Conservation (phyloP, 495 filamentous ascomycete species). For the Clavariopsis aquatica region DNA sequence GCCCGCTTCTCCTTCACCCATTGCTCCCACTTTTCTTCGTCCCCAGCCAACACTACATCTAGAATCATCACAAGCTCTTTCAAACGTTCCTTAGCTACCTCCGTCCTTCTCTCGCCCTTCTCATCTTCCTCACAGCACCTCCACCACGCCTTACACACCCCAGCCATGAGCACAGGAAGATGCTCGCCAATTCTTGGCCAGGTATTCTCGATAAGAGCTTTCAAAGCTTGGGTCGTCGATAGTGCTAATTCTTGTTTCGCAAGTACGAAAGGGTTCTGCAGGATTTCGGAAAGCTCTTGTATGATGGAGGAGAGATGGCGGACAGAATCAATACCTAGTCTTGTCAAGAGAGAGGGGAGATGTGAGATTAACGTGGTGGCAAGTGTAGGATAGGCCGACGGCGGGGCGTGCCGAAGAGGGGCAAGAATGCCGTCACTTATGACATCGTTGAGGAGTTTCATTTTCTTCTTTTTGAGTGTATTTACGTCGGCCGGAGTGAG, state of each 20-base stretch:
- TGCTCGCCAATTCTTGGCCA: constrained; percentile 71
- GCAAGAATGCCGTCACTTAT: constrained; percentile 50
- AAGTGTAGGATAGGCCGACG: constrained; percentile 47
- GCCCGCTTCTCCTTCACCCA: constrained; percentile 23
- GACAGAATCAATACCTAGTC: constrained; percentile 67
- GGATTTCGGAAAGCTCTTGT: constrained; percentile 63
- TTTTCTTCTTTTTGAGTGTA: constrained; percentile 38
- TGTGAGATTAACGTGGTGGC: constrained; percentile 58
- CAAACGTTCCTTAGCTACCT: constrained; percentile 52
- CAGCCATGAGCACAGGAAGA: constrained; percentile 69
- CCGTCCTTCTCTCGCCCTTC: constrained; percentile 25
- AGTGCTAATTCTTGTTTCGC: constrained; percentile 57
- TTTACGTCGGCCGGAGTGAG: constrained; percentile 31
- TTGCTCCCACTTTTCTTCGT: constrained; percentile 27
- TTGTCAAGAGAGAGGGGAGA: constrained; percentile 54
- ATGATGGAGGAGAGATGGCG: constrained; percentile 76
- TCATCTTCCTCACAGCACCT: constrained; percentile 37
- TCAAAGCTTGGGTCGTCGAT: constrained; percentile 55
- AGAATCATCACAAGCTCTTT: constrained; percentile 48
- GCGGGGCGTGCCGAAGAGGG: constrained; percentile 36
- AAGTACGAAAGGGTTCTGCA: constrained; percentile 70
- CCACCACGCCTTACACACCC: constrained; percentile 56
- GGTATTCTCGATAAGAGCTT: constrained; percentile 62
- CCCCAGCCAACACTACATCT: constrained; percentile 40
- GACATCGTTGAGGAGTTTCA: constrained; percentile 35